Evolutionary conservation across 805 yeast genomes (phyloP).

Genomic region (Saccharomycopsis amapae): DNA sequence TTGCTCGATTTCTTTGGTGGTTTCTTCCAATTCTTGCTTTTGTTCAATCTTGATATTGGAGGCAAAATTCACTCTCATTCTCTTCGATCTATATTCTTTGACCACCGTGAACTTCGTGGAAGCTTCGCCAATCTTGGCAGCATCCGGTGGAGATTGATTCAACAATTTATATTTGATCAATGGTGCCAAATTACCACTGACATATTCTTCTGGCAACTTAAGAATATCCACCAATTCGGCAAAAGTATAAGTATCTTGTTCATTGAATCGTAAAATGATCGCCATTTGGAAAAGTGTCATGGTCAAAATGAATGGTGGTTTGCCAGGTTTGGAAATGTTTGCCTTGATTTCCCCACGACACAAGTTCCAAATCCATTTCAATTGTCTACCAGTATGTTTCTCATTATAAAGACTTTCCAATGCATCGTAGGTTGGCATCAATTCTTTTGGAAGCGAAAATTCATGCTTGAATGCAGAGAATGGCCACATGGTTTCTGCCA

Average conservation of each 20-base stretch:
- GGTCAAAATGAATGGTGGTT: constrained; percentile 72
- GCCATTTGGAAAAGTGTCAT: constrained; percentile 85
- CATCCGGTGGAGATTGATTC: constrained; percentile 55
- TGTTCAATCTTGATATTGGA: constrained; percentile 50
- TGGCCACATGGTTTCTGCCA: constrained; percentile 91
- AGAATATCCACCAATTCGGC: constrained; percentile 59
- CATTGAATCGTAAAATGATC: constrained; percentile 77
- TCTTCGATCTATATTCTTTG: constrained; percentile 77
- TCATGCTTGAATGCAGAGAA: constrained; percentile 37
- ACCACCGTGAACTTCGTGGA: constrained; percentile 64
- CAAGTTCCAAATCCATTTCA: constrained; percentile 94
- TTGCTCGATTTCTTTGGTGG: constrained; percentile 63
- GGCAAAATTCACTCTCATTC: constrained; percentile 75
- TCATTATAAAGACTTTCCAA: constrained; percentile 62
- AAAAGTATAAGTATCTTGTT: constrained; percentile 50
- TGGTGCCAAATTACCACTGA: constrained; percentile 74
- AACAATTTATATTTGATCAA: constrained; percentile 72
- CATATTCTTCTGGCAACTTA: constrained; percentile 53
- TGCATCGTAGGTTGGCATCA: constrained; percentile 55
- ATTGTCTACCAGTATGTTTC: constrained; percentile 79
- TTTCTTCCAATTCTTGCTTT: constrained; percentile 59
- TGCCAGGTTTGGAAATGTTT: constrained; percentile 71
- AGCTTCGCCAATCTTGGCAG: constrained; percentile 43
- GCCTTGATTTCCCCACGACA: constrained; percentile 90
- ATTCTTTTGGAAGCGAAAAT: constrained; percentile 60